Base-by-base conservation (phyloP, 1,284 basidiomycete species). In the Mycena sp. region DNA sequence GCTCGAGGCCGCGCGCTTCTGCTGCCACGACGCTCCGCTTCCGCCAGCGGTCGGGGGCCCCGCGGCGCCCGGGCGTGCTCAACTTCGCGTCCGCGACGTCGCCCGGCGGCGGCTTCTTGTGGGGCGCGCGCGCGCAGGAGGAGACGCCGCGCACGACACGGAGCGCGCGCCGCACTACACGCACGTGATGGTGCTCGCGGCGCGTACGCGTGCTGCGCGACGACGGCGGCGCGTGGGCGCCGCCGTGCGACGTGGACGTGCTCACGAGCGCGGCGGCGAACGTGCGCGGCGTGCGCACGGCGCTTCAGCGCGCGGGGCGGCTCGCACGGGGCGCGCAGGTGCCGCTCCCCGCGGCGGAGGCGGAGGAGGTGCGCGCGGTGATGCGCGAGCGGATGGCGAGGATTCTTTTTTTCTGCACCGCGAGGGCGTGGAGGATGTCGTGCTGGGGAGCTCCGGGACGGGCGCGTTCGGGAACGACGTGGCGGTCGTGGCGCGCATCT, bases 401-500 rank as follows among this genome's bases (percentile, higher is more conserved):
- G 50, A 78, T 90, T 26, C 73, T 92, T 19, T 84, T 76, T 63
- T 73, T 91, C n/a, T 89, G 90, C 70, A 91, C 75, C 78, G 77
- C 32, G 79, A 85, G 66, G 85, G 85, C 10, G 82, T 84, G 17
- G 78, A 78, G 64, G 81, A 86, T 66, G 61, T 91, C 44, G 87
- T 92, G 1, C 74, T 92, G 43, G 90, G 91, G 29, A 88, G 86
- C 68, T 92, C 90, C 74, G 90, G 90, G 11, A 92, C 89, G 1
- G 90, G 90, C 0, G 89, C 87, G 7, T 92, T 91, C 74, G 78
- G 77, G 65, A 92, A 92, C 70, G 78, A 82, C 29, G 83, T 91
- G 17, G 72, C 76, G 52, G 77, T 79, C 62, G 80, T 91, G 38
- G 88, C 87, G 2, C n/a, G 73, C 32, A 73, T 53, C 77, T 88